phyloP scores from a whole-genome alignment of 192 early-diverging fungal species.

The Gryganskiella cystojenkinii region DNA sequence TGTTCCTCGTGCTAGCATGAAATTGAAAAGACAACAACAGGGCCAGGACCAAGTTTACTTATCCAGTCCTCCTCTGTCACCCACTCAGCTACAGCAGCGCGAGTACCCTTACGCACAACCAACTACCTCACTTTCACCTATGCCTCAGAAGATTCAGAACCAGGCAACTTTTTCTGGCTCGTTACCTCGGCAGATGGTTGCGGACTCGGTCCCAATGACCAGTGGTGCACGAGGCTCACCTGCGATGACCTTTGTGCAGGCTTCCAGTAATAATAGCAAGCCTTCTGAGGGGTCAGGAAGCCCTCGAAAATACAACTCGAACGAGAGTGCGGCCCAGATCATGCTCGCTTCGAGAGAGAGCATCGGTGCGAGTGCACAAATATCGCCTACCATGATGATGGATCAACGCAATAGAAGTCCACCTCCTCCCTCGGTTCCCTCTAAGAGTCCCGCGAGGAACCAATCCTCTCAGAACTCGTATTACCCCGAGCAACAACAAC shows the following conservation, averaged over 20 bases:
- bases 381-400: background rate
- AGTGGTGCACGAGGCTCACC: conserved; percentile 5
- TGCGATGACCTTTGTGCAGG: background rate
- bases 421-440: conserved; percentile 21
- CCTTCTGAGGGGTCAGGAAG: background rate
- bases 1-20: conserved; percentile 24
- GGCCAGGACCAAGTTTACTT: conserved; percentile 1
- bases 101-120: background rate
- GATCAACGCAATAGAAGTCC: conserved; percentile 2
- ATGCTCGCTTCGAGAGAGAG: conserved; percentile 29
- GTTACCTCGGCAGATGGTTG: background rate
- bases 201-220: conserved; percentile 9
- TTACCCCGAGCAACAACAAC: background rate
- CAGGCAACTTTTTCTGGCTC: background rate
- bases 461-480: background rate
- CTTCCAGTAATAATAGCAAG: background rate
- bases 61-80: conserved; percentile 23
- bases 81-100: background rate
- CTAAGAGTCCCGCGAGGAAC: conserved; percentile 37
- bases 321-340: conserved; percentile 5
- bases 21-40: background rate
- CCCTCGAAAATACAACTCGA: background rate
- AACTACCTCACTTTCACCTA: conserved; percentile 31
- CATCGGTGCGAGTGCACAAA: background rate
- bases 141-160: conserved; percentile 26